phyloP scores from a whole-genome alignment of 2,329 filamentous ascomycete genomes.

The Aspergillus aculeatus region DNA sequence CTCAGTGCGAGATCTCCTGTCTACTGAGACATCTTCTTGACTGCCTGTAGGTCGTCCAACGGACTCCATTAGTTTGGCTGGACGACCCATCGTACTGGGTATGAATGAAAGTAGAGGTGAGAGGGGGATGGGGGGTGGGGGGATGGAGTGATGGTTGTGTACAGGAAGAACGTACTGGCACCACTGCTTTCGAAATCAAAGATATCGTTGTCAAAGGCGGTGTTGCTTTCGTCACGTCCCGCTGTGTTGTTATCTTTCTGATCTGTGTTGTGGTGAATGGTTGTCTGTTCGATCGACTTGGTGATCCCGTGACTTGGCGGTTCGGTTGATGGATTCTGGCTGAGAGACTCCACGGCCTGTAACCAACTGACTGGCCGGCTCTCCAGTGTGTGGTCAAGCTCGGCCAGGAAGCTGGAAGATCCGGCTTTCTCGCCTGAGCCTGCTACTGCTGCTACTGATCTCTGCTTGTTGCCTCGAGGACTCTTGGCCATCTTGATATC shows the following conservation, averaged over 20 bases:
- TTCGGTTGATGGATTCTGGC: background rate
- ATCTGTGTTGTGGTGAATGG: background rate
- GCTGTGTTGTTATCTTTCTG: background rate
- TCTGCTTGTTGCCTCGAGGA: background rate
- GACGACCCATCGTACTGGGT: no score
- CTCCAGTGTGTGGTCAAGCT: background rate
- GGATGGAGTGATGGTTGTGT: background rate
- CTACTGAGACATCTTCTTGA: background rate
- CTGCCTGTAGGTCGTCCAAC: background rate
- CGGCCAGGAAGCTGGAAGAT: background rate
- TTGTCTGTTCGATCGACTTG: background rate
- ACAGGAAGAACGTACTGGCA: background rate
- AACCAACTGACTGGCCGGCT: background rate
- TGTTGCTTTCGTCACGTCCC: background rate
- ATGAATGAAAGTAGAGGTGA: no score
- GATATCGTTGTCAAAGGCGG: background rate
- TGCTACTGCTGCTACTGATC: background rate
- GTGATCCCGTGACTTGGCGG: background rate
- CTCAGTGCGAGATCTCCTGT: conserved; percentile 12
- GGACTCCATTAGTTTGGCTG: background rate
- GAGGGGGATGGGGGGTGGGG: background rate
- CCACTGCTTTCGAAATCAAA: background rate
- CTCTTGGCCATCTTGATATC: background rate
- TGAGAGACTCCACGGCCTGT: background rate
- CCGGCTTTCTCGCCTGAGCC: no score